Conservation (phyloP, 2,329 filamentous ascomycete genomes). For the Pyrenophora seminiperda region DNA sequence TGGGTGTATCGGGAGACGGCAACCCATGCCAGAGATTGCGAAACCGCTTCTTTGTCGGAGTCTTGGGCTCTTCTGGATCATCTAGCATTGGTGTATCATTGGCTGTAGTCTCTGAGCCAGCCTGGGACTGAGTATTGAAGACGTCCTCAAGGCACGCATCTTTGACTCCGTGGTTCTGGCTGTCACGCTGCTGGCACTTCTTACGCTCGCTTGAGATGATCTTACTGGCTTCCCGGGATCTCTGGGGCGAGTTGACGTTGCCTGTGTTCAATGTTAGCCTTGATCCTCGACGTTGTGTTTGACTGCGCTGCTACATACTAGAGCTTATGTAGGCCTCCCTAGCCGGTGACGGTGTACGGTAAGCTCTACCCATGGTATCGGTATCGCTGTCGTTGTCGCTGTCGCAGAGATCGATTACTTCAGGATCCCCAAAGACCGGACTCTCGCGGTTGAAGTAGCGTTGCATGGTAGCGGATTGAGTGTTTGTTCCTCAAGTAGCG, state of each 20-base stretch:
- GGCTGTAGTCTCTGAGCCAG: no score
- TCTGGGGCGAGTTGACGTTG: slow-evolving; percentile 5
- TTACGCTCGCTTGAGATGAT: background rate
- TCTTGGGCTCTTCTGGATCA: background rate
- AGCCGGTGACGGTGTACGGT: slow-evolving; percentile 18
- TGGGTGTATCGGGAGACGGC: slow-evolving; percentile 15
- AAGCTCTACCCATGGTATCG: background rate
- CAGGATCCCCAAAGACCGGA: background rate
- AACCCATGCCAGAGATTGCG: slow-evolving; percentile 13
- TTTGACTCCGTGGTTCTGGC: background rate
- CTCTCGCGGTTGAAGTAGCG: background rate
- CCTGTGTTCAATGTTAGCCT: background rate
- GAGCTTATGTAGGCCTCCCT: background rate
- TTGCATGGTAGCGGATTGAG: background rate
- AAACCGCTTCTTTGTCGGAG: background rate
- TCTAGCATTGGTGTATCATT: no score
- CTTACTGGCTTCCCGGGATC: background rate
- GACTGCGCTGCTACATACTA: slow-evolving; percentile 1
- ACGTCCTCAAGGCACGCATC: background rate
- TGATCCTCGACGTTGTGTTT: background rate
- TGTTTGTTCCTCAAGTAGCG: background rate
- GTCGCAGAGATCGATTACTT: background rate
- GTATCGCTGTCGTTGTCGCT: background rate
- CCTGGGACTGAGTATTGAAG: no score
- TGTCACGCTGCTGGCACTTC: background rate